Base-by-base conservation (phyloP, 768 basidiomycete genomes). In the Boletus patriciae region DNA sequence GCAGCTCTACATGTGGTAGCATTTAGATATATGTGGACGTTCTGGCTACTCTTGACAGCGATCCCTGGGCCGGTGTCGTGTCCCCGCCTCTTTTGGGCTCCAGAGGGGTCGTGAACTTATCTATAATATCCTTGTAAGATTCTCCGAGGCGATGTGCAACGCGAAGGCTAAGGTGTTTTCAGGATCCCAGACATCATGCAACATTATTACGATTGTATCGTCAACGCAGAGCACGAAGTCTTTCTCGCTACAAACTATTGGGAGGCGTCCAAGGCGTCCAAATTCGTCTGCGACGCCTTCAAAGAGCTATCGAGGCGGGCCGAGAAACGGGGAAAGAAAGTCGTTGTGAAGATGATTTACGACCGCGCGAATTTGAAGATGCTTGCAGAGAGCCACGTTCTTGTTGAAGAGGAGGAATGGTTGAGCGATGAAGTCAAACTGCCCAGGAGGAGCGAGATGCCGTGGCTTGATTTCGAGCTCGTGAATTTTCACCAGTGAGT, bases 111-210 rank as follows among this genome's bases (percentile, higher is more conserved):
- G 78, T 87, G 33, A 87, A 85, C 15, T 72, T 87, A 34, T 74
- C 80, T 8, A 78, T 88, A 62, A 75, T 87, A 62, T 86, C 85
- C 18, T 71, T 83, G 77, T 78, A 65, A 18, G 79, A 62, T 45
- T 45, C 13, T 25, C 25, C 10, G 31, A 27, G 16, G 31, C 6
- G 25, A 46, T 3, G 27, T 49, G 42, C 21, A 50, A 59, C 55
- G 8, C 49, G 21, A 31, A 38, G 31, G 19, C 62, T 65, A 9
- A 69, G 37, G 15, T 21, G 13, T 50, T 37, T 55, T 9, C 57
- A 83, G 79, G 42, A 84, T 88, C 44, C 85, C 88, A 0, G 88
- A 89, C 62, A 89, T 88, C 61, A 86, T 88, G 78, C 77, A 80
- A 50, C 87, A 89, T 63, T 85, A 87, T 71, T 76, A 79, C 19